These are phyloP conservation scores for Diplocarpon rosae DNA, from an alignment of 2,329 filamentous ascomycete species.

Conservation along the genomic window DNA sequence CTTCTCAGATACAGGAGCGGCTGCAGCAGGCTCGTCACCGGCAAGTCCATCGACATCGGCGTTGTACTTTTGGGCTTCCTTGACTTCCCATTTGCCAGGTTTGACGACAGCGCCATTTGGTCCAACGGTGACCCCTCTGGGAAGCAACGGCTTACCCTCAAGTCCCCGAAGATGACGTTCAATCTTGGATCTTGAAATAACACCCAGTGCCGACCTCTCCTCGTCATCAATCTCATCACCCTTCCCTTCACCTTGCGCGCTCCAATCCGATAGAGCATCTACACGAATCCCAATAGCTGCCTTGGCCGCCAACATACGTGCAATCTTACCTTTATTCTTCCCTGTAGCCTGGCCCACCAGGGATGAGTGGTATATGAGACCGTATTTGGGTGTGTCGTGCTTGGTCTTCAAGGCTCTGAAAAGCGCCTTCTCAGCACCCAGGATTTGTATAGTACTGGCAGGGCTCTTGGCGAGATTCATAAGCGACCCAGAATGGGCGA, in stretches of 20 bases:
- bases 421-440: conserved; percentile 95
- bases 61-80: conserved; percentile 92
- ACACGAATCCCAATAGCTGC: conserved; percentile 86
- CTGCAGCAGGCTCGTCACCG: conserved; percentile 51
- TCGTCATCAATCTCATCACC: conserved; percentile 66
- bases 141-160: conserved; percentile 81
- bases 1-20: conserved; percentile 34
- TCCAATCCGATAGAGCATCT: conserved; percentile 75
- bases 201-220: conserved; percentile 73
- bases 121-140: conserved; percentile 63
- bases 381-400: conserved; percentile 97
- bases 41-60: conserved; percentile 78
- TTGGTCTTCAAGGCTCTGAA: conserved; percentile 99
- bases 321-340: conserved; percentile 99
- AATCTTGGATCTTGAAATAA: conserved; percentile 58
- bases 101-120: conserved; percentile 53
- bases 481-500: conserved; percentile 87
- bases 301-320: conserved; percentile 90
- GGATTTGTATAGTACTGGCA: conserved; percentile 92
- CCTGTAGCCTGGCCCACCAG: conserved; percentile 94
- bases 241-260: conserved; percentile 53
- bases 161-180: conserved; percentile 67
- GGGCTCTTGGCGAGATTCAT: conserved; percentile 92
- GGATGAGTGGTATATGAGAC: conserved; percentile 84
- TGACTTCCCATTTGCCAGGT: conserved; percentile 77